Conservation (phyloP, 1,284 basidiomycete species). For the Leccinum fallax region DNA sequence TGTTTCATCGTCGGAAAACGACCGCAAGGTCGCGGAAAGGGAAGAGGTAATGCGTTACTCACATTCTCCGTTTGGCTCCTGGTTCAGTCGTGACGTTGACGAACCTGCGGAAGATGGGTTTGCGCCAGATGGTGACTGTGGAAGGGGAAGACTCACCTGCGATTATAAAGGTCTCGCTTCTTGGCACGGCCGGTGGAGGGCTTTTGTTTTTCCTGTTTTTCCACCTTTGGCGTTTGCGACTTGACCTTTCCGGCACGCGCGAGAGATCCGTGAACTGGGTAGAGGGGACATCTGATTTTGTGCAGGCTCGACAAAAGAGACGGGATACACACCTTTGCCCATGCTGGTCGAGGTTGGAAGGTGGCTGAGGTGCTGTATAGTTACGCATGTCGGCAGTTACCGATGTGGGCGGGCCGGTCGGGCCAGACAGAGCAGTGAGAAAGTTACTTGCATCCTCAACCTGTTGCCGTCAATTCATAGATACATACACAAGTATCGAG, state of each 20-base stretch:
- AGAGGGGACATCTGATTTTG: background rate
- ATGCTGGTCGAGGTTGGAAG: slow-evolving; percentile 48
- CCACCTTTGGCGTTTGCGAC: slow-evolving; percentile 95
- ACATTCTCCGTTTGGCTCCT: slow-evolving; percentile 76
- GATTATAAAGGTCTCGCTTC: slow-evolving; percentile 94
- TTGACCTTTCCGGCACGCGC: slow-evolving; percentile 99
- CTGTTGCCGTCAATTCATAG: too few relatives aligned
- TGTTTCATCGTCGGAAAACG: slow-evolving; percentile 22
- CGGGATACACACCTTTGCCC: slow-evolving; percentile 57
- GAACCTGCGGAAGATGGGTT: slow-evolving; percentile 55
- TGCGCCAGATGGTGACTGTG: background rate
- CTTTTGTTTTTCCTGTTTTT: slow-evolving; percentile 98
- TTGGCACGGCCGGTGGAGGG: slow-evolving; percentile 92
- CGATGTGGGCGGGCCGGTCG: background rate
- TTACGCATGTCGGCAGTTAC: slow-evolving; percentile 8
- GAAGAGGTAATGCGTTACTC: slow-evolving; percentile 1
- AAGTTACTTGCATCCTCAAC: too few relatives aligned
- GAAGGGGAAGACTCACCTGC: slow-evolving; percentile 60
- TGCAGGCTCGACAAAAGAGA: background rate
- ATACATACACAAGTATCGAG: background rate
- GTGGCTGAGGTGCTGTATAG: slow-evolving; percentile 26
- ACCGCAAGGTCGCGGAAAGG: background rate
- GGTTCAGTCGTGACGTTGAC: slow-evolving; percentile 90
- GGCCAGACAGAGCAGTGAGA: background rate
- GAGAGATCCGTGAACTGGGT: slow-evolving; percentile 97